Base-by-base conservation (phyloP, 805 yeast species). In the Saccharomycopsis sp. region DNA sequence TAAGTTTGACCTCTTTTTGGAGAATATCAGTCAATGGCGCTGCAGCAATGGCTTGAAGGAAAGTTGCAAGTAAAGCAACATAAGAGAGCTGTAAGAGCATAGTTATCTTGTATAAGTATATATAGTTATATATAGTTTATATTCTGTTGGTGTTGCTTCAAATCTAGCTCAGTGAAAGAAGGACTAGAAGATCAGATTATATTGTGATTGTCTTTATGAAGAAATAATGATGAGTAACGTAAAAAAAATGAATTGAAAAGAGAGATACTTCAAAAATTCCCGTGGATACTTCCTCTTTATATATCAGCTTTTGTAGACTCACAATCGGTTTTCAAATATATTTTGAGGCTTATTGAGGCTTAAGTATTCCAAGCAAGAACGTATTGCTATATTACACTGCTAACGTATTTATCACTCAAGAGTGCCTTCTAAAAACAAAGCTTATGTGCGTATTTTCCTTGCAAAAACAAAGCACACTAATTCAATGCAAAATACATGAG, bases 21-120 rank as follows among this genome's bases (percentile, higher is more conserved):
- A 44, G 48, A 44, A 44, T n/a, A n/a, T 44, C 21, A 44, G 48
- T 44, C 21, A 44, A 44, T 44, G 48, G 48, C 8, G 48, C 48
- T 12, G 48, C 48, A 16, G 48, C 48, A 18, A 44, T 44, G 4
- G 48, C 48, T 44, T 44, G 48, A 18, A 44, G 48, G 48, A 44
- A 44, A 44, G 48, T 18, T 44, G 48, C 48, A 44, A 44, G 4
- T 18, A 44, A 44, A 18, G 48, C 48, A 44, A 44, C 48, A 18
- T 44, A 44, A 18, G 48, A 44, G 9, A 44, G 16, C 21, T 44
- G 48, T 8, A 44, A 44, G 21, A 44, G 48, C 48, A 44, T 44
- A 12, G 12, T 29, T 29, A 29, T 29, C 37, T 29, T n/a, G n/a
- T n/a, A n/a, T n/a, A n/a, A n/a, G 12, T 29, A 5, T 29, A 5